phyloP scores from a whole-genome alignment of 2,329 filamentous ascomycete genomes.

The Sclerotinia glacialis region DNA sequence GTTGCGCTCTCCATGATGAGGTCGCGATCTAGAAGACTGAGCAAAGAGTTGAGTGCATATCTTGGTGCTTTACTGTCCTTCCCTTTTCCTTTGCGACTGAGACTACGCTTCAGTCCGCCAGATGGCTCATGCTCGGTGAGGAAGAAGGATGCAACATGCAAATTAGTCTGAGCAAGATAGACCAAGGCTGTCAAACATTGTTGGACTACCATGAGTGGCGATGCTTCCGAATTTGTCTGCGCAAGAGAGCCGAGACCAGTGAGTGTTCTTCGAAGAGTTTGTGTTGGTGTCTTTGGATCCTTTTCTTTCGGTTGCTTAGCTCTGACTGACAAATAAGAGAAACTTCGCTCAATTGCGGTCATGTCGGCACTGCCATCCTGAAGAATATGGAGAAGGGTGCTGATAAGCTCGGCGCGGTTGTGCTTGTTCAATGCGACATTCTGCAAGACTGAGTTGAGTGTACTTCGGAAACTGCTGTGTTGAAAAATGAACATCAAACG shows the following conservation, averaged over 20 bases:
- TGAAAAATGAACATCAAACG: conserved; percentile 98
- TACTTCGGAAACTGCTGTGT: conserved; percentile 78
- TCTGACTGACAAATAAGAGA: conserved; percentile 85
- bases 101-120: conserved; percentile 70
- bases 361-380: conserved; percentile 95
- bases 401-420: conserved; percentile 90
- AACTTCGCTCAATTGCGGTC: conserved; percentile 90
- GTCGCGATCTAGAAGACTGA: conserved; percentile 86
- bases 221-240: conserved; percentile 77
- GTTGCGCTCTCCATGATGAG: conserved; percentile 95
- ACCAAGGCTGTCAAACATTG: conserved; percentile 87
- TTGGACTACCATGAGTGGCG: conserved; percentile 90
- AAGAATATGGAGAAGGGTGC: conserved; percentile 85
- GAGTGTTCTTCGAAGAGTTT: conserved; percentile 70
- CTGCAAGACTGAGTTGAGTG: conserved; percentile 81
- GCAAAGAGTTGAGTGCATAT: conserved; percentile 86
- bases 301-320: conserved; percentile 72
- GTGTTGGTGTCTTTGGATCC: conserved; percentile 70
- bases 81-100: conserved; percentile 80
- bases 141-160: conserved; percentile 87
- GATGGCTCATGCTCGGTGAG: conserved; percentile 87
- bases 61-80: conserved; percentile 82
- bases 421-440: conserved; percentile 96
- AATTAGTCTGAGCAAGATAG: conserved; percentile 79
- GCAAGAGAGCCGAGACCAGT: conserved; percentile 52